These are phyloP conservation scores for Naganishia onofrii DNA, from an alignment of 768 basidiomycete genomes.

Conservation along the genomic window DNA sequence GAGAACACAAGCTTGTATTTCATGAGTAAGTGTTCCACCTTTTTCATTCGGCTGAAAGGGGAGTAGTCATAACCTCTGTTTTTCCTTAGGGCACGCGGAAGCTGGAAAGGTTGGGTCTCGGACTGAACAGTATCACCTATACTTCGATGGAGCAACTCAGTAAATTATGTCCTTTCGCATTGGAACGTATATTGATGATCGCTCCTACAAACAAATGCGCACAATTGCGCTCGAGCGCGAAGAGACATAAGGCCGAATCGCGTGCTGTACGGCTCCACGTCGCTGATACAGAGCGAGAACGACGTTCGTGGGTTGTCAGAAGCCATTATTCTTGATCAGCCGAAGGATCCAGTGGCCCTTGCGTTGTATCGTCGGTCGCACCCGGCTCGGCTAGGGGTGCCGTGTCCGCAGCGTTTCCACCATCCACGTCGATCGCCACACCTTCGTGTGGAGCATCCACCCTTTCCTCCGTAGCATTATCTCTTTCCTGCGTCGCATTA, in stretches of 20 bases:
- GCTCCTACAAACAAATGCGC: background rate
- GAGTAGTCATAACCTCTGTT: background rate
- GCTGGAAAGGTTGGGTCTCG: slow-evolving; percentile 10
- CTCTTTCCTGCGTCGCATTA: no score
- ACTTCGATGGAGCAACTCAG: background rate
- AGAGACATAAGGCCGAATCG: no score
- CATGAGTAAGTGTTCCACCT: slow-evolving; percentile 1
- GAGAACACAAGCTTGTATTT: slow-evolving; percentile 8
- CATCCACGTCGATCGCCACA: background rate
- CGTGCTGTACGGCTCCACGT: no score
- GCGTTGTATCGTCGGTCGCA: background rate
- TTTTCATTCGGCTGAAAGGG: no score
- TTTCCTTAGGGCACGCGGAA: background rate
- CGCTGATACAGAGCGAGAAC: no score
- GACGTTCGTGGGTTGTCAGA: no score
- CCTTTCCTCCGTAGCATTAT: background rate
- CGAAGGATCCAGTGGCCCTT: background rate
- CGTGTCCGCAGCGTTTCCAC: background rate
- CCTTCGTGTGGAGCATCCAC: background rate
- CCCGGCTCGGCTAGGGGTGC: background rate
- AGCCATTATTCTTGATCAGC: background rate
- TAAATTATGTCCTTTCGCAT: background rate
- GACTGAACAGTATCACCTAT: background rate
- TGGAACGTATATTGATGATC: background rate
- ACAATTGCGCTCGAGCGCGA: no score